Percentiles rank a stretch among this genome's conserved stretches.
phyloP scores from a whole-genome alignment of 2,329 filamentous ascomycete species.

The Parascedosporium putredinis region DNA sequence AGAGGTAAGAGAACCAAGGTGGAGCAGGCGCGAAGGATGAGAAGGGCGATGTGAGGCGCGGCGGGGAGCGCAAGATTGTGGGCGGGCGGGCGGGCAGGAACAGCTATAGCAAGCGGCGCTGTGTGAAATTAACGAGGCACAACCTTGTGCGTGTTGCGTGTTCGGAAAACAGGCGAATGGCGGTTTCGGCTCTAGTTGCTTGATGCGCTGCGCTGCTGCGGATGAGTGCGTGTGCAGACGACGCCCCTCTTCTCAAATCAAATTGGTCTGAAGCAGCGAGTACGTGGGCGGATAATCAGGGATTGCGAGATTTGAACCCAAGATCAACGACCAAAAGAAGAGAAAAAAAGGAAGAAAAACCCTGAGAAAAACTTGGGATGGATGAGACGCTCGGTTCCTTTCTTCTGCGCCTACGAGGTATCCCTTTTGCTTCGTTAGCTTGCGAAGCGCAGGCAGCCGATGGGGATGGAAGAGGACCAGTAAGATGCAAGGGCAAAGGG shows the following conservation, averaged over 20 bases:
- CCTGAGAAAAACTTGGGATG: neutral
- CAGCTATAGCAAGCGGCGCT: neutral
- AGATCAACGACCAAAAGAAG: neutral
- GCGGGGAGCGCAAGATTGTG: neutral
- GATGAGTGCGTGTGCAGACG: neutral
- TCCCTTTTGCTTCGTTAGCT: neutral
- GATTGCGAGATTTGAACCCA: too few relatives aligned
- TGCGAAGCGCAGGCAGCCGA: neutral
- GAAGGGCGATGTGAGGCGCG: neutral
- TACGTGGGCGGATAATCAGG: neutral
- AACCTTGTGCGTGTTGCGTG: neutral
- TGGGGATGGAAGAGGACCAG: neutral
- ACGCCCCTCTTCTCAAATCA: constrained; percentile 2
- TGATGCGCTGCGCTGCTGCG: neutral
- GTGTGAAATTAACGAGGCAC: neutral
- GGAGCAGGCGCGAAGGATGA: neutral
- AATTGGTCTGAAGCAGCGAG: too few relatives aligned
- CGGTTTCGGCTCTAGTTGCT: neutral
- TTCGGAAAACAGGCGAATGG: constrained; percentile 6
- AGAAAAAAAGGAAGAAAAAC: neutral
- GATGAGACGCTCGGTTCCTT: neutral
- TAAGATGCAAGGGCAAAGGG: neutral
- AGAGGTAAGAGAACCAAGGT: neutral
- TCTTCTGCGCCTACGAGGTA: neutral
- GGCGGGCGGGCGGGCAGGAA: neutral